Conservation (phyloP, 163 green algal species). For the Smithsoniella earleae region DNA sequence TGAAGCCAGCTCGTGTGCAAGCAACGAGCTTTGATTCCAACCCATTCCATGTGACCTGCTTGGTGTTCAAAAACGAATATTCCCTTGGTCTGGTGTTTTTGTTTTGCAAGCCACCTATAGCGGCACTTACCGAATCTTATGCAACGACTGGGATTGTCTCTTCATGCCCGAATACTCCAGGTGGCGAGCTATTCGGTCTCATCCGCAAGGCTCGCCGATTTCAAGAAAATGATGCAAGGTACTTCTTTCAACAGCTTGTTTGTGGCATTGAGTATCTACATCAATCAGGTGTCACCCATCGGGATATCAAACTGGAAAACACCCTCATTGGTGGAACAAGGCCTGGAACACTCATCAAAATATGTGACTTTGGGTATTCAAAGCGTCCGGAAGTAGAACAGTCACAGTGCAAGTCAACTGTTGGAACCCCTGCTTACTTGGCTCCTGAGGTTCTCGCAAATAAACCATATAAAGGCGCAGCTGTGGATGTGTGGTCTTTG, state of each 20-base stretch:
- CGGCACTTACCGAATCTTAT: too few species aligned
- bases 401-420: constrained; percentile 36
- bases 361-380: constrained; percentile 41
- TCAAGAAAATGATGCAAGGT: constrained; percentile 77
- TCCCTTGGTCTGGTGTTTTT: too few species aligned
- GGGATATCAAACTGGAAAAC: constrained; percentile 79
- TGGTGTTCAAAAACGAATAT: constrained; percentile 71
- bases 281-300: constrained; percentile 54
- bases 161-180: too few species aligned
- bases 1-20: too few species aligned
- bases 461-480: constrained; percentile 16
- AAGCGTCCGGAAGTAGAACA: constrained; percentile 32
- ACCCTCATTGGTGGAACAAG: constrained; percentile 61
- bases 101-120: too few species aligned
- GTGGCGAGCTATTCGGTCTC: constrained; percentile 23
- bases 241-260: constrained; percentile 85
- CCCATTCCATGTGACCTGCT: too few species aligned
- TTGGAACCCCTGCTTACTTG: constrained; percentile 88
- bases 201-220: constrained; percentile 40
- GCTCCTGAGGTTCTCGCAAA: constrained; percentile 76
- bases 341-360: constrained; percentile 49
- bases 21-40: too few species aligned
- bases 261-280: constrained; percentile 31
- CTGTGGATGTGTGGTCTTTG: constrained; percentile 71
- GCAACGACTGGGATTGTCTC: too few species aligned